Evolutionary conservation across 73 alveolate genomes (phyloP).

Genomic region (Paramecium sexaurelia): DNA sequence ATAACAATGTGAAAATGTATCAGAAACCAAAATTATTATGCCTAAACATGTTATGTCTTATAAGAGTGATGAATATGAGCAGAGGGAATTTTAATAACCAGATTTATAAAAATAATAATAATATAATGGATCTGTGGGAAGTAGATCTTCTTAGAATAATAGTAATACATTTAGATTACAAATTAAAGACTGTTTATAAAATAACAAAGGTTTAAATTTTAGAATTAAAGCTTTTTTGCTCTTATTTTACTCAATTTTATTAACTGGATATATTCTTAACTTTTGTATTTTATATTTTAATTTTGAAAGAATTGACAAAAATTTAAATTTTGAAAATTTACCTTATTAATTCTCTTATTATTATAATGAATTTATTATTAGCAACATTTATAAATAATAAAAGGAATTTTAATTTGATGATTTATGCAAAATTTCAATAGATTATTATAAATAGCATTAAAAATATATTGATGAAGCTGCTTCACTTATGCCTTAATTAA

Average conservation of each 20-base stretch:
- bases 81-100: not conserved
- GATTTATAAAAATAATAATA: not conserved
- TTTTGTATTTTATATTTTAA: not conserved
- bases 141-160: not conserved
- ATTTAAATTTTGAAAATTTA: not conserved
- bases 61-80: not conserved
- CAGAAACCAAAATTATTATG: not conserved
- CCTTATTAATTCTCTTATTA: not conserved
- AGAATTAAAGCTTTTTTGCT: not conserved
- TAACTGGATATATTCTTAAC: not conserved
- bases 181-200: not conserved
- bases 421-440: not conserved
- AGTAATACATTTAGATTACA: not conserved
- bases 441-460: not conserved
- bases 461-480: not conserved
- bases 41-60: not conserved
- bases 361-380: not conserved
- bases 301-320: not conserved
- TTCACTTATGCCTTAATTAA: not conserved
- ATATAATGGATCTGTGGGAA: constrained; percentile 8
- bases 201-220: not conserved
- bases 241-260: not conserved
- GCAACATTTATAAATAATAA: not conserved
- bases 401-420: not conserved
- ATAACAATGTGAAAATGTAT: not conserved